phyloP scores from a whole-genome alignment of 148 eudicot genomes.

The Persicaria tinctoria region DNA sequence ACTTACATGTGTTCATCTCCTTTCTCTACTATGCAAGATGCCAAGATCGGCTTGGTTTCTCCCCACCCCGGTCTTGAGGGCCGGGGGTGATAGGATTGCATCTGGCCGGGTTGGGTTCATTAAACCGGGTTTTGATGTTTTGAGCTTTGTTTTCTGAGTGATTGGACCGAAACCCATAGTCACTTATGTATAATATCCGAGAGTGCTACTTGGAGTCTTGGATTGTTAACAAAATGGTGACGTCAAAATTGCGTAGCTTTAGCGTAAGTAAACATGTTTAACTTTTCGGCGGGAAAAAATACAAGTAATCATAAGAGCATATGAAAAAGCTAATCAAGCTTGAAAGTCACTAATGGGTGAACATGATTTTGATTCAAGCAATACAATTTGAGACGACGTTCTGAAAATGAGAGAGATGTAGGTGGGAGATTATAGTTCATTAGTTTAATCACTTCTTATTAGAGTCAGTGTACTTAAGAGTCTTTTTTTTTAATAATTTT shows the following conservation, averaged over 20 bases:
- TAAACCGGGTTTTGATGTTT: no score
- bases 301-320: neutral
- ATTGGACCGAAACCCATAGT: no score
- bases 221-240: neutral
- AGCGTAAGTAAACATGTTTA: neutral
- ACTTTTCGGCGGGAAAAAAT: neutral
- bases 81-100: fast-evolving
- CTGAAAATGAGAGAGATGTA: neutral
- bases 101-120: fast-evolving
- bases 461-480: no score
- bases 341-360: neutral
- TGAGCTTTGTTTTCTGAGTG: no score
- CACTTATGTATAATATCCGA: no score
- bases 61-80: fast-evolving
- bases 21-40: no score
- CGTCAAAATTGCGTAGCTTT: neutral
- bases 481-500: no score
- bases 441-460: no score
- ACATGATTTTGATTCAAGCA: neutral
- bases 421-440: slow-evolving; percentile 1
- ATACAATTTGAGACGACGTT: neutral
- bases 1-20: no score
- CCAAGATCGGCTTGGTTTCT: no score
- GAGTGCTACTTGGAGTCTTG: no score
- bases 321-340: neutral